Evolutionary conservation across 306 rosid genomes (phyloP), one percentile per base, ranked within the genome.

Genomic region (Ammopiptanthus mongolicus): DNA sequence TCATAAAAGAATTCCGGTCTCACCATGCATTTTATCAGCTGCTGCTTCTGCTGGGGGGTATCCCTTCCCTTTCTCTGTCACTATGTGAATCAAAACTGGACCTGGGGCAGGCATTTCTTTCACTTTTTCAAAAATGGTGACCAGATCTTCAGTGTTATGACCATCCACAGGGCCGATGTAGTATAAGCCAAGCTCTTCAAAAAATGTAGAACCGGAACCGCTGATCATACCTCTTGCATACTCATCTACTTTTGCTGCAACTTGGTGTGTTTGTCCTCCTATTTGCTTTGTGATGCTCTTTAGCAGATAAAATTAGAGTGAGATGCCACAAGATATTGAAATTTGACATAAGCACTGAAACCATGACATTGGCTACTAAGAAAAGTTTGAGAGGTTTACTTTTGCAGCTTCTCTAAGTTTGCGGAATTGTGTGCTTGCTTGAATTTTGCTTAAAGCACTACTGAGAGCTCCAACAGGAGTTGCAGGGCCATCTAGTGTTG

Each of bases 51-150:
- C 98, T 33, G 98, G 98, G 21, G 93, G 84, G 59, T 91, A 94
- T 74, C 98, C 98, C 79, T 91, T 94, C 52, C 98, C 98, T 81
- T 94, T 94, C 65, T 94, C 97, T 70, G 97, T 94, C 48, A 94
- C 78, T 25, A 94, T 52, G 66, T 90, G 98, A 74, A 94, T 91
- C 89, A 94, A 75, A 62, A 94, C 97, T 0, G 97, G 98, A 69
- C 98, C 97, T 0, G 91, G 93, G 6, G 97, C 91, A 0, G 98
- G 97, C 90, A 85, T 79, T 15, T 86, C 84, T 80, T 88, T 91
- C 53, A 91, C 93, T 74, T 84, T 86, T 44, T 88, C 78, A 14
- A 93, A 83, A 71, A 93, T 93, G 75, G 78, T 80, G 71, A 91
- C 84, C 6, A 93, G 63, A 81, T 91, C 97, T 77, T 71, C 91